Base-by-base conservation (phyloP, 2,329 filamentous ascomycete genomes). In the Aspergillus ochraceus region DNA sequence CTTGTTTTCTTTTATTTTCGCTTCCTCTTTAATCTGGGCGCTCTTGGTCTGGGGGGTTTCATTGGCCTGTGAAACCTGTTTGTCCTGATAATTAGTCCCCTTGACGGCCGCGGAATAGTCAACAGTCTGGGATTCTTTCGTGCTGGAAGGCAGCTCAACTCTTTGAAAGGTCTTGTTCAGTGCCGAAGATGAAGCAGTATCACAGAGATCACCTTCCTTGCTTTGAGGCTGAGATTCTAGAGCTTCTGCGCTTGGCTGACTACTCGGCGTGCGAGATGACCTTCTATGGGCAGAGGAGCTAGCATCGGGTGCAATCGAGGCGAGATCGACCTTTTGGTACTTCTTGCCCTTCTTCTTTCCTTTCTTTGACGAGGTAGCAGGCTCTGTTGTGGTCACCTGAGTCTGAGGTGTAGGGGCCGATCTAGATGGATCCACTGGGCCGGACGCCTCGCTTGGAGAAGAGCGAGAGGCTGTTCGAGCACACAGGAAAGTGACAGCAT, bases 401-500 rank as follows among this genome's bases (percentile, higher is more conserved):
- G 22, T 12, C 19, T 5, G 45, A 10, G 10, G 20, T 20, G 19
- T 10, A 14, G 49, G 10, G 12, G 42, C 26, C 24, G 47, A 49
- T 12, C 24, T 24, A 24, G 24, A 26, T 12, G 42, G 26, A 14
- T 36, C 29, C 46, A 9, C 55, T 26, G 36, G 26, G 14, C 19
- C 45, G 4, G 32, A 12, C 14, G 52, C 3, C 12, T 54, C 42
- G 22, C 46, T 54, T 20, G 52, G 46, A 17, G 59, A 60, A 10
- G 57, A 47, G 4, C 64, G 60, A 51, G 53, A 54, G 32, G 54
- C 24, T 17, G 65, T 64, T 30, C 60, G 50, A 46, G 60, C 47
- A 20, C 61, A 61, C 42, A 67, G 54, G 29, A 66, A 54, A 32
- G 52, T 49, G 22, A 67, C 61, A 6, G 59, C 63, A 52, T 62